Evolutionary conservation across 805 yeast genomes (phyloP), one percentile per base, ranked within the genome.

Genomic region (Cyberlindnera euphorbiae): DNA sequence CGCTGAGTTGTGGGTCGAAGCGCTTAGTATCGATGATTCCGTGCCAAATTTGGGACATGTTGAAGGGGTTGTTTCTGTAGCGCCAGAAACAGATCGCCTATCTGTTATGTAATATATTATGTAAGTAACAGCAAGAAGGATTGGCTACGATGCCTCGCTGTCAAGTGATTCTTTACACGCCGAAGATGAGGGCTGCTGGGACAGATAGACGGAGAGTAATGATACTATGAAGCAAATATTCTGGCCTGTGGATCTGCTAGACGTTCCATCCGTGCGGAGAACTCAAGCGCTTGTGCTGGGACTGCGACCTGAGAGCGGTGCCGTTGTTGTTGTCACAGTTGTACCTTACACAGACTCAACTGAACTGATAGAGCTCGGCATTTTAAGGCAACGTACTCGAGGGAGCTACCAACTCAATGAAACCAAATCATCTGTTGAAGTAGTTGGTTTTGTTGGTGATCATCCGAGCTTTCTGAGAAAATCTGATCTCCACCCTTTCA

Each of bases 171-270:
- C n/a, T n/a, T n/a, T n/a, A n/a, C n/a, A n/a, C n/a, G n/a, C n/a
- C n/a, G n/a, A n/a, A n/a, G n/a, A n/a, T n/a, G n/a, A n/a, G n/a
- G n/a, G n/a, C n/a, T n/a, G n/a, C n/a, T n/a, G n/a, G n/a, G n/a
- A n/a, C n/a, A n/a, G n/a, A n/a, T n/a, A n/a, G n/a, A n/a, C n/a
- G n/a, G n/a, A n/a, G n/a, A n/a, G n/a, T n/a, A n/a, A n/a, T n/a
- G n/a, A n/a, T n/a, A 26, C 16, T 9, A 35, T 41, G 45, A 25
- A 44, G 19, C 55, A 60, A 29, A 48, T 57, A 13, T 59, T 45
- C 42, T 60, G 64, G 64, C 64, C 65, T 8, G 29, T 36, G 15
- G 58, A 57, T 33, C 57, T 59, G 13, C 41, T 56, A 19, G 37
- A 35, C n/a, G 33, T 36, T 7, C 46, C 43, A 27, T 35, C 41